Percentiles rank a stretch among this genome's conserved stretches.
Conservation (phyloP, 2,329 filamentous ascomycete species). For the Pseudocercospora ulei region DNA sequence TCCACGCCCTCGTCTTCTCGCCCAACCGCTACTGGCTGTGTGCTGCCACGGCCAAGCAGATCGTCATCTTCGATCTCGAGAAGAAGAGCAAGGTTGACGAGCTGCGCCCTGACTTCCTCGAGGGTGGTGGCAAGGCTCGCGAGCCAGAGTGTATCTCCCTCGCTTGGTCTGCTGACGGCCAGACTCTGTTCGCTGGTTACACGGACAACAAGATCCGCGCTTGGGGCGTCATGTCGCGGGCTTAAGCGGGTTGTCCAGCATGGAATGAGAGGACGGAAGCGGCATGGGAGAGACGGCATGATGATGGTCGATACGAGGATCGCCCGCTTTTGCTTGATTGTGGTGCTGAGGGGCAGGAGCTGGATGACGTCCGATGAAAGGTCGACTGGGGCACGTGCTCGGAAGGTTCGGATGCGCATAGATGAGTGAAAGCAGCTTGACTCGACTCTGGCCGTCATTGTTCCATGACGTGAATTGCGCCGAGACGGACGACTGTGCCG, state of each 20-base stretch:
- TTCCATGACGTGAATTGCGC: too few species aligned
- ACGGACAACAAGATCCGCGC: conserved; percentile 98
- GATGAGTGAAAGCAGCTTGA: conserved; percentile 13
- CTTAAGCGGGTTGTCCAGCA: conserved; percentile 26
- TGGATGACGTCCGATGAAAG: conserved; percentile 33
- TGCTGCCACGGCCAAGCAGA: conserved; percentile 90
- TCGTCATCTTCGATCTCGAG: conserved; percentile 99
- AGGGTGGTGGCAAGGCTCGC: conserved; percentile 96
- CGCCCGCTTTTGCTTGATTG: conserved; percentile 23
- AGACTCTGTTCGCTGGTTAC: conserved; percentile 99
- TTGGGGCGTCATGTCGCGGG: conserved; percentile 95
- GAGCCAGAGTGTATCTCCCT: conserved; percentile 96
- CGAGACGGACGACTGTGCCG: too few species aligned
- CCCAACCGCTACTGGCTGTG: conserved; percentile 99
- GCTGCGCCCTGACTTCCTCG: conserved; percentile 95
- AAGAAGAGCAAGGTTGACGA: conserved; percentile 99
- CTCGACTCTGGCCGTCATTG: too few species aligned
- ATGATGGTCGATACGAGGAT: conserved; percentile 36
- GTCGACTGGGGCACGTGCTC: conserved; percentile 32
- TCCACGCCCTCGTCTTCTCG: conserved; percentile 99
- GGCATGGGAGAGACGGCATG: conserved; percentile 26
- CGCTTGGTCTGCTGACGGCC: conserved; percentile 95
- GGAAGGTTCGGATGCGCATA: conserved; percentile 11
- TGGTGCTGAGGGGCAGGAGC: conserved; percentile 20
- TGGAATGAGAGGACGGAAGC: conserved; percentile 12